A percentile compares a stretch with the other conserved stretches of the same genome.
These are phyloP conservation scores for Staphylotrichum longicolle DNA, from an alignment of 495 filamentous ascomycete genomes.

Conservation along the genomic window DNA sequence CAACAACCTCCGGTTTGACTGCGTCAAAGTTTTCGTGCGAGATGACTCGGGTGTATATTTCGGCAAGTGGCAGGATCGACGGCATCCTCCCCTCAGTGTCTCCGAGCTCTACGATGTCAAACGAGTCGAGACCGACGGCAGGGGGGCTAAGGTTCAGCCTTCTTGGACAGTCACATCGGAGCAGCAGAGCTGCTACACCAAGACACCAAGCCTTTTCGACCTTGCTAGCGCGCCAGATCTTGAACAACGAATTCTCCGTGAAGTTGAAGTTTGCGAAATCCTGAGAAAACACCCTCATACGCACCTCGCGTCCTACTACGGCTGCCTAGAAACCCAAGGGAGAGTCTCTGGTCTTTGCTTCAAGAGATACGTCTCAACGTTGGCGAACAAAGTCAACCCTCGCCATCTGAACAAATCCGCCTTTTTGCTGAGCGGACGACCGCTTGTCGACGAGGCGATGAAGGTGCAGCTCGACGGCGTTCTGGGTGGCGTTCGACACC, in stretches of 20 bases:
- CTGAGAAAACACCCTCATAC: constrained; percentile 2
- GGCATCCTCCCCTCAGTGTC: neutral
- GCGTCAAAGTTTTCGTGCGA: constrained; percentile 2
- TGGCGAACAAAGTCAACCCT: too few relatives aligned
- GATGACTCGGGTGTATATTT: neutral
- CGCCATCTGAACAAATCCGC: too few relatives aligned
- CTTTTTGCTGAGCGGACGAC: too few relatives aligned
- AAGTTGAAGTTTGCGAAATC: constrained; percentile 3
- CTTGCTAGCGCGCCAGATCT: neutral
- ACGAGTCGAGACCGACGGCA: constrained; percentile 4
- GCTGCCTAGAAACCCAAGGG: too few relatives aligned
- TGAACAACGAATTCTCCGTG: constrained; percentile 1
- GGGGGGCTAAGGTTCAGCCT: constrained; percentile 2
- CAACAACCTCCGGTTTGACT: constrained; percentile 6
- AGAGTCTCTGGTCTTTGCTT: too few relatives aligned
- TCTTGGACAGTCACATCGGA: constrained; percentile 5
- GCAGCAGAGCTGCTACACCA: constrained; percentile 7
- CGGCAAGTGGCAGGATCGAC: constrained; percentile 10
- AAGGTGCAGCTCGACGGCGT: constrained; percentile 2
- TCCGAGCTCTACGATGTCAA: constrained; percentile 9
- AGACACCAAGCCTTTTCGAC: constrained; percentile 10
- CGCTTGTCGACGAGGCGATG: too few relatives aligned
- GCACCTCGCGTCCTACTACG: too few relatives aligned
- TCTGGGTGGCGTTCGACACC: neutral
- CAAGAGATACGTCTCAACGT: too few relatives aligned